phyloP scores from a whole-genome alignment of 306 rosid genomes.

The Pyrus bretschneideri region DNA sequence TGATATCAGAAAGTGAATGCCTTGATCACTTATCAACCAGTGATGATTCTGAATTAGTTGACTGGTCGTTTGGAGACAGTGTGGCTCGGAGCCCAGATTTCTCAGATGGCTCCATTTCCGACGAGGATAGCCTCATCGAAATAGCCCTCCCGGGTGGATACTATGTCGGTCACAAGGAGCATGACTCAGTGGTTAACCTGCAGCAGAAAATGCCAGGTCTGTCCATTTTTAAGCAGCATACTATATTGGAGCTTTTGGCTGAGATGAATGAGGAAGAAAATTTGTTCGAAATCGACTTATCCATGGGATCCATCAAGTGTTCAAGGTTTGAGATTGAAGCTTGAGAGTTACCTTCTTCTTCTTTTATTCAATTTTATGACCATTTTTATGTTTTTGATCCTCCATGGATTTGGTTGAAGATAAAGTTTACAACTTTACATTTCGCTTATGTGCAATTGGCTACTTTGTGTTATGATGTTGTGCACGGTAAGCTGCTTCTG shows the following conservation, averaged over 20 bases:
- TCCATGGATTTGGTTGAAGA: conserved; percentile 35
- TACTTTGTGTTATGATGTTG: conserved; percentile 17
- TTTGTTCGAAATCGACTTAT: conserved; percentile 83
- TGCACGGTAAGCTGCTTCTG: conserved; percentile 15
- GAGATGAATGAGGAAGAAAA: conserved; percentile 87
- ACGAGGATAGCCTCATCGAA: conserved; percentile 92
- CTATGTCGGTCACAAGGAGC: conserved; percentile 32
- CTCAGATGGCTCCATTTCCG: conserved; percentile 85
- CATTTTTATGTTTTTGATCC: conserved; percentile 35
- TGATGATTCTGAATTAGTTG: conserved; percentile 49
- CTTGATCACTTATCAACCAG: conserved; percentile 32
- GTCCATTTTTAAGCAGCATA: conserved; percentile 23
- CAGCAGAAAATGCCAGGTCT: conserved; percentile 34
- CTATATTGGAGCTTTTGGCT: conserved; percentile 58
- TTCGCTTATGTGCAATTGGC: conserved; percentile 12
- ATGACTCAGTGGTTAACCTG: conserved; percentile 19
- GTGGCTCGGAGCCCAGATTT: conserved; percentile 23
- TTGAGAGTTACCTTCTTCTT: conserved; percentile 18
- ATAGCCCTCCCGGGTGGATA: conserved; percentile 70
- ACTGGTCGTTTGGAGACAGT: conserved; percentile 25
- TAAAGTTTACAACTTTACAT: neutral
- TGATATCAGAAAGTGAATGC: conserved; percentile 37
- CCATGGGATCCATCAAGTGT: conserved; percentile 92
- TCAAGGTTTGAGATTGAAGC: conserved; percentile 90
- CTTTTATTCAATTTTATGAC: neutral